Percentiles rank a stretch among this genome's conserved stretches.
Conservation (phyloP, 805 yeast genomes). For the Sugiyamaella floridensis region DNA sequence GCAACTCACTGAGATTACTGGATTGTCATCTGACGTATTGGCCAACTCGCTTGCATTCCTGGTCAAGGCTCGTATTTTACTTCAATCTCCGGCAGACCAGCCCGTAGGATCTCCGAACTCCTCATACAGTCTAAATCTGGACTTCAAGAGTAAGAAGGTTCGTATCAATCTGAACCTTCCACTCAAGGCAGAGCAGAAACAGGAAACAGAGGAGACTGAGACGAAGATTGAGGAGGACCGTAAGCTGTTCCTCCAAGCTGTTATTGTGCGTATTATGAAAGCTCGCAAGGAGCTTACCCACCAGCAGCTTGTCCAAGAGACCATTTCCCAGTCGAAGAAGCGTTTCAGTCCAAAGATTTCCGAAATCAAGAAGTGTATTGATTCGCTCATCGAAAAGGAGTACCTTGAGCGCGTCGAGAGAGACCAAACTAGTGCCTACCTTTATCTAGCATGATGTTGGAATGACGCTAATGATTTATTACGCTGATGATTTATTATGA, state of each 20-base stretch:
- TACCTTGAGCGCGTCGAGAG: conserved; percentile 71
- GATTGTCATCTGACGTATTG: conserved; percentile 55
- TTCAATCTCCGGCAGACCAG: conserved; percentile 55
- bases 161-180: conserved; percentile 68
- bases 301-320: conserved; percentile 76
- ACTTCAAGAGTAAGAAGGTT: conserved; percentile 77
- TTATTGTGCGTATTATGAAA: conserved; percentile 95
- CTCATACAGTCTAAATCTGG: conserved; percentile 61
- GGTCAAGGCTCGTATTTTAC: conserved; percentile 66
- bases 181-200: conserved; percentile 52
- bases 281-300: conserved; percentile 78
- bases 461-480: background rate
- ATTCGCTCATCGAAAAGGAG: conserved; percentile 75
- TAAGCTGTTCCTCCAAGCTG: conserved; percentile 78
- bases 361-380: conserved; percentile 83
- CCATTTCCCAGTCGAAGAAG: conserved; percentile 72
- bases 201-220: conserved; percentile 65
- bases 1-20: conserved; percentile 61
- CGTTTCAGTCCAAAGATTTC: conserved; percentile 81
- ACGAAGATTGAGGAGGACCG: conserved; percentile 83
- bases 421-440: conserved; percentile 52
- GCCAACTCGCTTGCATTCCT: conserved; percentile 75
- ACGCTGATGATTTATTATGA: background rate
- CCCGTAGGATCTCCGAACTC: conserved; percentile 49
- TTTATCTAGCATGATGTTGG: conserved; percentile 60